These are phyloP conservation scores for Chalciporus pseudorubinellus DNA, from an alignment of 768 basidiomycete species.

Conservation along the genomic window DNA sequence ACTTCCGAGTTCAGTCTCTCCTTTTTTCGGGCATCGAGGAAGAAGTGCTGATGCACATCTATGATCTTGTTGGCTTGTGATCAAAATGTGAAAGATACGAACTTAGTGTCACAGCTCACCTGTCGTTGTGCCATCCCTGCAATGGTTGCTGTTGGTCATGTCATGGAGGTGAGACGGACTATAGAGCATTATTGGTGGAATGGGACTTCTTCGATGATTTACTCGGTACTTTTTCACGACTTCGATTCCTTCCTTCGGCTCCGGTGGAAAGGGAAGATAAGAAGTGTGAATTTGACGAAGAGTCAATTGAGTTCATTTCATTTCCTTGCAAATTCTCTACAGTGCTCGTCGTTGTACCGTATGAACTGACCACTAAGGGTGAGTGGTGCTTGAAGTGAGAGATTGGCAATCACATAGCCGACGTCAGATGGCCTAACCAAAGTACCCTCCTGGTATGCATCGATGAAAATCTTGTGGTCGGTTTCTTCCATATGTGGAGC, in stretches of 20 bases:
- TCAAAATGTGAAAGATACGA: background rate
- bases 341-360: conserved; percentile 74
- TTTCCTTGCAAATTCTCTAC: conserved; percentile 49
- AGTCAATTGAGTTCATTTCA: conserved; percentile 8
- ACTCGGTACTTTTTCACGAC: conserved; percentile 2
- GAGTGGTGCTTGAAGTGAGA: conserved; percentile 64
- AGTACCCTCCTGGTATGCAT: conserved; percentile 58
- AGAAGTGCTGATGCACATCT: conserved; percentile 80
- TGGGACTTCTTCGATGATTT: conserved; percentile 16
- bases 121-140: conserved; percentile 15
- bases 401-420: conserved; percentile 75
- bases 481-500: conserved; percentile 49
- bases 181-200: background rate
- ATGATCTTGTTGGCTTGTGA: conserved; percentile 28
- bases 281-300: background rate
- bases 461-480: conserved; percentile 58
- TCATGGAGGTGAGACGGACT: conserved; percentile 1
- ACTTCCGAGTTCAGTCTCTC: conserved; percentile 40
- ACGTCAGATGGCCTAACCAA: conserved; percentile 73
- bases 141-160: background rate
- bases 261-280: conserved; percentile 7
- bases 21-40: conserved; percentile 54
- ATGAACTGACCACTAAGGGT: conserved; percentile 74
- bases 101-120: background rate
- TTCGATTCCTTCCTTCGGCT: conserved; percentile 16